These are phyloP conservation scores for Colletotrichum sp. DNA, from an alignment of 2,329 filamentous ascomycete genomes.

Conservation along the genomic window DNA sequence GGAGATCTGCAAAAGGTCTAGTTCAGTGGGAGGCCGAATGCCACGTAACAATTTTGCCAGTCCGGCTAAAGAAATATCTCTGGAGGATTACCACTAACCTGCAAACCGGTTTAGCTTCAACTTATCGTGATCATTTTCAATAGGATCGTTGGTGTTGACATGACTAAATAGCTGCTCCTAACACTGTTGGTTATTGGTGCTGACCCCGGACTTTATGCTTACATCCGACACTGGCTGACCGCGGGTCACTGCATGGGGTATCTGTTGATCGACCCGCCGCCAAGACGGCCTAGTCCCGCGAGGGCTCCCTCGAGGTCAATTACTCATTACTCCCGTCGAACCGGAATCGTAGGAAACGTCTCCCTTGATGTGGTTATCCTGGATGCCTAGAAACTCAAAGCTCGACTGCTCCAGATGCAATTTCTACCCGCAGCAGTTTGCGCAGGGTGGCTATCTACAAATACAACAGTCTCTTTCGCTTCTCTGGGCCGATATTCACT, in stretches of 20 bases:
- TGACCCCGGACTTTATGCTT: background rate
- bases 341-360: background rate
- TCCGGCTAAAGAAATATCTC: background rate
- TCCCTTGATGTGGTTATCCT: background rate
- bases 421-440: background rate
- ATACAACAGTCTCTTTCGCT: background rate
- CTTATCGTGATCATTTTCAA: background rate
- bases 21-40: background rate
- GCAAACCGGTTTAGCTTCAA: background rate
- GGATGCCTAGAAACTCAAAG: background rate
- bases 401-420: background rate
- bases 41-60: background rate
- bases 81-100: background rate
- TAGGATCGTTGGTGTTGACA: background rate
- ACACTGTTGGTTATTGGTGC: background rate
- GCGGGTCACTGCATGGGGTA: background rate
- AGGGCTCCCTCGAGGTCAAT: background rate
- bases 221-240: background rate
- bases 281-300: background rate
- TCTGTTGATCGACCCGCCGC: background rate
- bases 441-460: background rate
- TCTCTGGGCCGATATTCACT: background rate
- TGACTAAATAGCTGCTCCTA: background rate
- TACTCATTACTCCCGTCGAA: background rate
- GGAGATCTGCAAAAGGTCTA: background rate